Evolutionary conservation across 225 moss, liverwort and hornwort species (phyloP).

Genomic region (Bryum argenteum): DNA sequence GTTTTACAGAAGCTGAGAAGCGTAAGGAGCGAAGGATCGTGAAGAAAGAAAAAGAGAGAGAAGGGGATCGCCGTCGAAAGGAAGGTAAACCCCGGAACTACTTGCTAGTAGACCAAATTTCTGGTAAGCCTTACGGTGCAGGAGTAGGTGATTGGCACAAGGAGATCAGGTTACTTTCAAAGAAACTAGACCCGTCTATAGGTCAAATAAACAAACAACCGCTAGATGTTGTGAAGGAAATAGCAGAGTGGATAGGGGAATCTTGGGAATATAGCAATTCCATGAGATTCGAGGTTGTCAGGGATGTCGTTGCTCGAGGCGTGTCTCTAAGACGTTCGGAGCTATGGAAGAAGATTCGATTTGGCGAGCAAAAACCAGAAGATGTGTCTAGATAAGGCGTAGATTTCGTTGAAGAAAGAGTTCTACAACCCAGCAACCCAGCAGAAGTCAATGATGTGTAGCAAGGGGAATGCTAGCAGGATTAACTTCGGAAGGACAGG

Average conservation of each 20-base stretch:
- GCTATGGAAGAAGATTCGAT: no score
- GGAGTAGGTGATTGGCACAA: background rate
- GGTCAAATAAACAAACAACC: background rate
- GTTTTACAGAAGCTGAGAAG: no score
- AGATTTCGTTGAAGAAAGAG: no score
- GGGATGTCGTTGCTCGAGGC: background rate
- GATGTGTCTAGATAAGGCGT: no score
- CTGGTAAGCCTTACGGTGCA: background rate
- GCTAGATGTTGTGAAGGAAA: background rate
- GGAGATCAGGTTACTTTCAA: background rate
- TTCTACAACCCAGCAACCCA: no score
- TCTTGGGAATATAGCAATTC: background rate
- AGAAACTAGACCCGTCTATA: background rate
- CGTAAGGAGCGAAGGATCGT: no score
- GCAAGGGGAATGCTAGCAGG: no score
- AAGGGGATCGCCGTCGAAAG: background rate
- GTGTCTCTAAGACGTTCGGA: background rate
- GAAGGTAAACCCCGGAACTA: background rate
- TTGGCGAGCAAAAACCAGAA: no score
- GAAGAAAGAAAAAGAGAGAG: background rate
- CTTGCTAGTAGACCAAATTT: background rate
- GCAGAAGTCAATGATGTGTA: no score
- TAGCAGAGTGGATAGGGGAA: background rate
- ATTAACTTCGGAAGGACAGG: no score
- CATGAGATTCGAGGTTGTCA: background rate